Conservation (phyloP, 1,284 basidiomycete species). For the Gastroboletus turbinatus region DNA sequence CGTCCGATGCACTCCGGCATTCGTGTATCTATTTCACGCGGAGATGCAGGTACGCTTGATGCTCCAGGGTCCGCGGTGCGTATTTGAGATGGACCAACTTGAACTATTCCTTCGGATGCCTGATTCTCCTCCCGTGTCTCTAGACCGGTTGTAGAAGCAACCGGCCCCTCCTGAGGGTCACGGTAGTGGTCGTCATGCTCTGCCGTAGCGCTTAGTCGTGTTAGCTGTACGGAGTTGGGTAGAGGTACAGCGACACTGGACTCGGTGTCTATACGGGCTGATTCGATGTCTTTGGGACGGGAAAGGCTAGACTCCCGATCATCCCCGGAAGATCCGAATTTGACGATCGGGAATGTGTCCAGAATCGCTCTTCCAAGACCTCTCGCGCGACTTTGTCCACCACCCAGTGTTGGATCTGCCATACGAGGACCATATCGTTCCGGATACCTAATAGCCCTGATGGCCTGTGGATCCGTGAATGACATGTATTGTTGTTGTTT, state of each 20-base stretch:
- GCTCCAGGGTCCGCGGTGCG: not conserved
- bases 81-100: conserved; percentile 6
- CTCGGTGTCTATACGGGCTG: not conserved
- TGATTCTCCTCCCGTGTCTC: conserved; percentile 1
- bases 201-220: not conserved
- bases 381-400: conserved; percentile 69
- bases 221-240: conserved; percentile 14
- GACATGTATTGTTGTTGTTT: not conserved
- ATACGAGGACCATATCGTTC: conserved; percentile 83
- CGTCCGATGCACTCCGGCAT: conserved; percentile 68
- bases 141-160: not conserved
- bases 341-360: conserved; percentile 91
- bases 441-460: conserved; percentile 85
- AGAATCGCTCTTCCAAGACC: conserved; percentile 87
- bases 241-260: not conserved
- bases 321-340: conserved; percentile 55
- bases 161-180: not conserved
- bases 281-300: conserved; percentile 38
- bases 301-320: conserved; percentile 8
- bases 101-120: conserved; percentile 6
- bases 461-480: conserved; percentile 47
- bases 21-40: conserved; percentile 37
- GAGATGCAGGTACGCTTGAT: not conserved
- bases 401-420: conserved; percentile 42
- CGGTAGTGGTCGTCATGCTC: not conserved